phyloP scores from a whole-genome alignment of 345 rosid genomes.

The Citrus sp. region DNA sequence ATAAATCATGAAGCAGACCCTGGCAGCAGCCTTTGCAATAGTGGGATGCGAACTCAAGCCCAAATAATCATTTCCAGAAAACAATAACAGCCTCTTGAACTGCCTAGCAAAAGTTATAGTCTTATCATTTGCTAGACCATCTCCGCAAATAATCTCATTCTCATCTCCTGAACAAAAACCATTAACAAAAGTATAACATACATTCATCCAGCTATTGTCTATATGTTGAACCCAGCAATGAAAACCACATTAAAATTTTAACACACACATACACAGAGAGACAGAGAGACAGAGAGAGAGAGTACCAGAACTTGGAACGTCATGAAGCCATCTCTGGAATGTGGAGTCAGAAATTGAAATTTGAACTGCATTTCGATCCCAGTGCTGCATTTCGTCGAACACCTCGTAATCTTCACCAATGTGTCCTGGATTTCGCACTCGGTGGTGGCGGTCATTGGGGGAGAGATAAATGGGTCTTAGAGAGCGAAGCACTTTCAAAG shows the following conservation, averaged over 20 bases:
- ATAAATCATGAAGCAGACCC: constrained; percentile 39
- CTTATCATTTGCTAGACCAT: constrained; percentile 26
- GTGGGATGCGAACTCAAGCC: constrained; percentile 93
- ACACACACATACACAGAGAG: background rate
- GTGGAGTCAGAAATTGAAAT: constrained; percentile 61
- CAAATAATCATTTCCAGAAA: constrained; percentile 97
- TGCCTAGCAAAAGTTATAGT: constrained; percentile 9
- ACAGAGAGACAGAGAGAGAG: background rate
- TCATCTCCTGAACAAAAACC: constrained; percentile 55
- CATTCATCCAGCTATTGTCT: background rate
- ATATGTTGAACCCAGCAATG: background rate
- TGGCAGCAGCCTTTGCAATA: constrained; percentile 68
- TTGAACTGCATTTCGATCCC: constrained; percentile 82
- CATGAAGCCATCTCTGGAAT: constrained; percentile 73
- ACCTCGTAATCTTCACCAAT: constrained; percentile 45
- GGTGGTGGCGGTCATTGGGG: constrained; percentile 17
- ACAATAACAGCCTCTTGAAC: constrained; percentile 68
- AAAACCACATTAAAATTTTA: background rate
- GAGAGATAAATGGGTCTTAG: constrained; percentile 68
- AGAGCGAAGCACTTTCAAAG: constrained; percentile 68
- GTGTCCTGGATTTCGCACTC: background rate
- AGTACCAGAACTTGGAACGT: constrained; percentile 75
- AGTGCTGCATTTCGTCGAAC: constrained; percentile 66
- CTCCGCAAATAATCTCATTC: constrained; percentile 38
- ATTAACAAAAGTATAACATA: background rate